Conservation (phyloP, 352 stramenopile species). For the Phytophthora fragariae region DNA sequence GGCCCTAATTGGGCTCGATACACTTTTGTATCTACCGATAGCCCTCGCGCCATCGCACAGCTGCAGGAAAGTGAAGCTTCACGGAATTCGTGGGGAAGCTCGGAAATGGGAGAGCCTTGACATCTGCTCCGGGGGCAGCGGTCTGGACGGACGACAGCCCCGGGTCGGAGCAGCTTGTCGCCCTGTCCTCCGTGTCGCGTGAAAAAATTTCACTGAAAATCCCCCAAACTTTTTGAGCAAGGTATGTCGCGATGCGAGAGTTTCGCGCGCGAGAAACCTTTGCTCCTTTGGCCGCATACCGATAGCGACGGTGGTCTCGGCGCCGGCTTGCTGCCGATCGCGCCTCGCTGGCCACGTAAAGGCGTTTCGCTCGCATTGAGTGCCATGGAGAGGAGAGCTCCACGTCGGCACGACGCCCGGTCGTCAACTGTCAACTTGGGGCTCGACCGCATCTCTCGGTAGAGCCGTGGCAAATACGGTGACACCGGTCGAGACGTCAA, state of each 20-base stretch:
- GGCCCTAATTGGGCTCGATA: neutral
- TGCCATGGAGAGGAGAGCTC: constrained; percentile 28
- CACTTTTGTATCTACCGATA: neutral
- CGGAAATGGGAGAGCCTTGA: constrained; percentile 24
- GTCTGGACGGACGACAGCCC: constrained; percentile 21
- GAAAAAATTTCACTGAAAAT: neutral
- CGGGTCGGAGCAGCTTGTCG: constrained; percentile 8
- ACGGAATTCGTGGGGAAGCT: constrained; percentile 31
- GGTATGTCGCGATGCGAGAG: too few species aligned
- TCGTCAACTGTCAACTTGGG: neutral
- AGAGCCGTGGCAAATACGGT: neutral
- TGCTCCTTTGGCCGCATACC: constrained; percentile 3
- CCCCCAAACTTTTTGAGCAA: constrained; percentile 3
- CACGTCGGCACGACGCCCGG: constrained; percentile 22
- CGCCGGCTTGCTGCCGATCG: constrained; percentile 17
- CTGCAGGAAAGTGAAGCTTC: constrained; percentile 29
- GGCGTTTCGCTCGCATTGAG: constrained; percentile 21
- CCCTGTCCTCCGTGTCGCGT: constrained; percentile 11
- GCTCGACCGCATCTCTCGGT: constrained; percentile 17
- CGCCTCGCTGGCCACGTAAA: constrained; percentile 28
- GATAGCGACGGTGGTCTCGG: neutral
- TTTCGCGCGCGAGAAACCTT: constrained; percentile 10
- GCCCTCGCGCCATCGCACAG: constrained; percentile 20
- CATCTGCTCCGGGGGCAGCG: constrained; percentile 28
- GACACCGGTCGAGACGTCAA: constrained; percentile 7